Evolutionary conservation across 345 rosid genomes (phyloP).

Genomic region (Jatropha curcas): DNA sequence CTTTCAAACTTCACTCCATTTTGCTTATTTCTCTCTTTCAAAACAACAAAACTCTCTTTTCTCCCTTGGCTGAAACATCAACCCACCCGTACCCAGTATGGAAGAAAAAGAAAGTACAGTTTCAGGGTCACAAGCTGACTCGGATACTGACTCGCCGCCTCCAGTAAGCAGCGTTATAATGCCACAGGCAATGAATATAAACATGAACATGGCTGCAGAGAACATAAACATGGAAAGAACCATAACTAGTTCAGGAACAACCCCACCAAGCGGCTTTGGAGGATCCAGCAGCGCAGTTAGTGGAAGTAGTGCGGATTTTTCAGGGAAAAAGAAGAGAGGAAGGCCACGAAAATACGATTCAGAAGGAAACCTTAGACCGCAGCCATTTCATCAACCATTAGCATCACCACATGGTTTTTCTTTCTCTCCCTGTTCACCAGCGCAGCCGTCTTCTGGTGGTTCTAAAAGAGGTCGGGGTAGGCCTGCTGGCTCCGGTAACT

Average conservation of each 20-base stretch:
- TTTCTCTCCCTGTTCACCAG: slow-evolving; percentile 27
- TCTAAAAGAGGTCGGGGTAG: slow-evolving; percentile 54
- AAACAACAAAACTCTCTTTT: slow-evolving; percentile 7
- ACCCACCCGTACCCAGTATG: slow-evolving; percentile 25
- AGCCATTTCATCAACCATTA: not conserved
- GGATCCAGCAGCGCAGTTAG: not conserved
- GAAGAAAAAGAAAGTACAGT: slow-evolving; percentile 45
- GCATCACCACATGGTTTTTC: no score
- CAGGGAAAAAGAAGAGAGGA: slow-evolving; percentile 51
- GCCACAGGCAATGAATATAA: slow-evolving; percentile 9
- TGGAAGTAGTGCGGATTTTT: slow-evolving; percentile 21
- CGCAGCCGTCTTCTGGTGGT: slow-evolving; percentile 22
- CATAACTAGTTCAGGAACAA: not conserved
- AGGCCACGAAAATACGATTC: slow-evolving; percentile 50
- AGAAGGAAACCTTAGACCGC: slow-evolving; percentile 41
- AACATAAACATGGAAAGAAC: slow-evolving; percentile 13
- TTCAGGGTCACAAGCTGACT: slow-evolving; percentile 38
- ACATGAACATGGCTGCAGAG: slow-evolving; percentile 10
- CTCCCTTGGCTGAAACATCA: not conserved
- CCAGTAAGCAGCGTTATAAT: slow-evolving; percentile 28
- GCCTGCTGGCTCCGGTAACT: slow-evolving; percentile 56
- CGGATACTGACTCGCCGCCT: slow-evolving; percentile 48
- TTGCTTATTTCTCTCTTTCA: not conserved
- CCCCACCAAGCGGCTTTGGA: not conserved
- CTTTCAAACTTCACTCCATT: slow-evolving; percentile 26